Evolutionary conservation across 805 yeast species (phyloP).

Genomic region (Candida dajiaensis): DNA sequence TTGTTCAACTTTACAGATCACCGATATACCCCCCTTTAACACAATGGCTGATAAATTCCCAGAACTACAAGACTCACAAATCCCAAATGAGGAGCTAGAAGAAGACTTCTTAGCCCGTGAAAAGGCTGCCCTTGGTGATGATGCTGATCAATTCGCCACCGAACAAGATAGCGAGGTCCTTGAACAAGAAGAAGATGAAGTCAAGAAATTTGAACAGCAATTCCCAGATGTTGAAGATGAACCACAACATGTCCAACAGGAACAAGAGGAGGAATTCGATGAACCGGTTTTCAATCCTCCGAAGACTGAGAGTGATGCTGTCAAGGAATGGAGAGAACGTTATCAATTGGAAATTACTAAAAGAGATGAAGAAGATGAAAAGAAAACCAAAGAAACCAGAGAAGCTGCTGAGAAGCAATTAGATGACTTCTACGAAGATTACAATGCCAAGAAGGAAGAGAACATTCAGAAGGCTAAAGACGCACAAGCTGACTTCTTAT

Average conservation of each 20-base stretch:
- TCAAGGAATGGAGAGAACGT: conserved; percentile 76
- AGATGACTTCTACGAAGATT: conserved; percentile 89
- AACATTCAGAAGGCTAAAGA: conserved; percentile 54
- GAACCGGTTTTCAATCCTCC: conserved; percentile 24
- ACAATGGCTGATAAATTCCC: conserved; percentile 75
- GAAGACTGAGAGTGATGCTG: conserved; percentile 46
- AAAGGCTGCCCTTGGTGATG: conserved; percentile 52
- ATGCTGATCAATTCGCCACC: conserved; percentile 57
- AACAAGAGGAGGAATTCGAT: conserved; percentile 39
- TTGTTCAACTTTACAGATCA: background rate
- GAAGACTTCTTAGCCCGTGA: conserved; percentile 65
- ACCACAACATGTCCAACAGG: conserved; percentile 17
- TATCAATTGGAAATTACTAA: conserved; percentile 72
- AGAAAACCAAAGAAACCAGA: conserved; percentile 60
- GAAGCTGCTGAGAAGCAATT: conserved; percentile 75
- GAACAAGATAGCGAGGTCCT: conserved; percentile 50
- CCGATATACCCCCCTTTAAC: background rate
- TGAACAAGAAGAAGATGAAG: conserved; percentile 33
- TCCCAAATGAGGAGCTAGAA: conserved; percentile 27
- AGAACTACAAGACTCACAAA: conserved; percentile 43
- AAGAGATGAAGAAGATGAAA: conserved; percentile 66
- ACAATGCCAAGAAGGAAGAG: conserved; percentile 76
- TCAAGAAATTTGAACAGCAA: conserved; percentile 57
- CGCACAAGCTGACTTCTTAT: conserved; percentile 67
- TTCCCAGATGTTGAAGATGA: conserved; percentile 49